Evolutionary conservation across 192 early-diverging fungal genomes (phyloP).

Genomic region (Chytriomyces sp.): DNA sequence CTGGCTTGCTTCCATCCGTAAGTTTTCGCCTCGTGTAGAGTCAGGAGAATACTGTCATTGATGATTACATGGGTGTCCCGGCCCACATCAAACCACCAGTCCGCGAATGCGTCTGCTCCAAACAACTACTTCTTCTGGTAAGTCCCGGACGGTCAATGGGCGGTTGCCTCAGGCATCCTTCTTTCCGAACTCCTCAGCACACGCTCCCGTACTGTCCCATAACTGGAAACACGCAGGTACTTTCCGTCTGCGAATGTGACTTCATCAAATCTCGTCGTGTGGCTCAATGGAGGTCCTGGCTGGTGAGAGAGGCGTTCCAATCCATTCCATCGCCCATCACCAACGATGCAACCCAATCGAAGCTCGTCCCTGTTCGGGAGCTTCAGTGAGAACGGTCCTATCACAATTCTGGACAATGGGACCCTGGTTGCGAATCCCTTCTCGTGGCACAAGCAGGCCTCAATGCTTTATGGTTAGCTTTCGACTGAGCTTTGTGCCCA

Average conservation of each 20-base stretch:
- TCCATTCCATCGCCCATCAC: neutral
- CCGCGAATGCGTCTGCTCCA: neutral
- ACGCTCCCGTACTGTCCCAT: neutral
- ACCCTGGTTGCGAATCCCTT: constrained; percentile 50
- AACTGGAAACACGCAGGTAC: neutral
- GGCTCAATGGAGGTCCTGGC: constrained; percentile 25
- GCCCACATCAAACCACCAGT: neutral
- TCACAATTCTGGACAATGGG: constrained; percentile 56
- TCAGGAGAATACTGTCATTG: neutral
- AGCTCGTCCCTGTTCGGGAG: constrained; percentile 30
- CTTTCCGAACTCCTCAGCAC: neutral
- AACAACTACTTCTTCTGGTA: constrained; percentile 2
- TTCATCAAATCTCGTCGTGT: neutral
- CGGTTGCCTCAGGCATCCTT: neutral
- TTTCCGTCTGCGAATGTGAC: neutral
- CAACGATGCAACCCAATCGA: neutral
- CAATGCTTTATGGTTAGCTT: constrained; percentile 57
- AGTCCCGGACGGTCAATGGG: too few relatives aligned
- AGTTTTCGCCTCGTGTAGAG: too few relatives aligned
- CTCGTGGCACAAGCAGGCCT: constrained; percentile 69
- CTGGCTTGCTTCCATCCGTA: neutral
- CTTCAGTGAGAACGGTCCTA: constrained; percentile 58
- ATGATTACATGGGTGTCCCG: too few relatives aligned
- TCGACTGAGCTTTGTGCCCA: neutral
- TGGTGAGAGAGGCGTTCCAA: neutral